These are phyloP conservation scores for Neckera pumila DNA, from an alignment of 225 moss, liverwort and hornwort species.

Conservation along the genomic window DNA sequence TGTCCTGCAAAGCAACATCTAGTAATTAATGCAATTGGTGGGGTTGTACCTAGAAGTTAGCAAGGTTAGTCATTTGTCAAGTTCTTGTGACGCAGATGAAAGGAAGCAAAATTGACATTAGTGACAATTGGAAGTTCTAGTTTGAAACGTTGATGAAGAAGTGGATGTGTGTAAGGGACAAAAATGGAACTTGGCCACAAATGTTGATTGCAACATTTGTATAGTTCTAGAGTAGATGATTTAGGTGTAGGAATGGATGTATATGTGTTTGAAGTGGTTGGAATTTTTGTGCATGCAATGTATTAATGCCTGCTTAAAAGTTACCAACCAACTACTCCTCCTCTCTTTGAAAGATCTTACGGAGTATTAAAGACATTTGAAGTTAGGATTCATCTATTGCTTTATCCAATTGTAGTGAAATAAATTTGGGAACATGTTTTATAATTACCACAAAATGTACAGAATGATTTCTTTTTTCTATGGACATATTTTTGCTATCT, in stretches of 20 bases:
- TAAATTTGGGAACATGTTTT: neutral
- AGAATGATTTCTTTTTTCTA: neutral
- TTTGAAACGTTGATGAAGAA: neutral
- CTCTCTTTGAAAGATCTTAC: too few relatives aligned
- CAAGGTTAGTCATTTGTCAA: slow-evolving; percentile 30
- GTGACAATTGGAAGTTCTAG: neutral
- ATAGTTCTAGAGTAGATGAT: neutral
- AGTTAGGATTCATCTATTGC: neutral
- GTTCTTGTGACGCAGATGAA: neutral
- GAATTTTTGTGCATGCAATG: neutral
- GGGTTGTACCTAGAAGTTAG: slow-evolving; percentile 62
- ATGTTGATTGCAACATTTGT: neutral
- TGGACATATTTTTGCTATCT: neutral
- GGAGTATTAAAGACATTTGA: neutral
- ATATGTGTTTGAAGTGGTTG: neutral
- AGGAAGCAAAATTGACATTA: neutral
- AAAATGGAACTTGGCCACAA: too few relatives aligned
- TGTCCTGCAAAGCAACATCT: slow-evolving; percentile 44
- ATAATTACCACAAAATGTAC: neutral
- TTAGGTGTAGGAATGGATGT: neutral
- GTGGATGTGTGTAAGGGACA: neutral
- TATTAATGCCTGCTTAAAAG: neutral
- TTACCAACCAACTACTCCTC: neutral
- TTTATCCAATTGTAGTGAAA: neutral
- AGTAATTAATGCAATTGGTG: slow-evolving; percentile 52